Percentiles rank a stretch among this genome's conserved stretches.
These are phyloP conservation scores for Paraconiothyrium brasiliense DNA, from an alignment of 2,329 filamentous ascomycete species.

Conservation along the genomic window DNA sequence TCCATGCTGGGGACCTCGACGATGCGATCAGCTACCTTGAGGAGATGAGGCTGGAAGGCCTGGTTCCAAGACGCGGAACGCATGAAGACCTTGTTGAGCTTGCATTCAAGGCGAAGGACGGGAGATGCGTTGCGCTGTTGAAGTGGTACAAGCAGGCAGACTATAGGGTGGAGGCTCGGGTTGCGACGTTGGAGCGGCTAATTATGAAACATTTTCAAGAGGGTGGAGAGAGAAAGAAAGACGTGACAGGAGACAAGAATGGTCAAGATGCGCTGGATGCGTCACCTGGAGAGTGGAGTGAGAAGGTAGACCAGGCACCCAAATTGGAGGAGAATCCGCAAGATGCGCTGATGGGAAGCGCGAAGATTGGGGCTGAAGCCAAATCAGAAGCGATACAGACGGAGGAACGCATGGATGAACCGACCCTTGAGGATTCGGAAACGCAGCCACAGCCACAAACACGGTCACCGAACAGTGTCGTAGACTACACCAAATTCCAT, in stretches of 20 bases:
- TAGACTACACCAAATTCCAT: neutral
- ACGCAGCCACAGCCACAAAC: neutral
- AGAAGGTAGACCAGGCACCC: neutral
- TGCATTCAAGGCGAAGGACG: constrained; percentile 38
- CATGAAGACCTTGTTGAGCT: constrained; percentile 41
- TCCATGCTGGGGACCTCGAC: constrained; percentile 50
- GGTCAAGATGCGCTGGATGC: neutral
- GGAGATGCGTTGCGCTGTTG: constrained; percentile 41
- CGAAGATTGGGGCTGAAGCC: neutral
- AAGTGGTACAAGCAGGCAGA: constrained; percentile 27
- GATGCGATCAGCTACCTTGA: constrained; percentile 61
- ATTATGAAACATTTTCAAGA: constrained; percentile 16
- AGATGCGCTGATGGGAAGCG: neutral
- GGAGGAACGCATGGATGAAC: neutral
- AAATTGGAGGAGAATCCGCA: neutral
- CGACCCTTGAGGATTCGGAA: neutral
- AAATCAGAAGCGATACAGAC: neutral
- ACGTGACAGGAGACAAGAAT: neutral
- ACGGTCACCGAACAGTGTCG: neutral
- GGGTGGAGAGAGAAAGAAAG: neutral
- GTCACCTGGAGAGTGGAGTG: neutral
- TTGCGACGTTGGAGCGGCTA: constrained; percentile 3
- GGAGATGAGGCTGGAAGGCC: constrained; percentile 56
- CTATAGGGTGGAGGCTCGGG: neutral
- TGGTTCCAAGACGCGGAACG: constrained; percentile 42